Evolutionary conservation across 768 basidiomycete species (phyloP), one percentile per base, ranked within the genome.

Genomic region (Rhodotorula babjevae): DNA sequence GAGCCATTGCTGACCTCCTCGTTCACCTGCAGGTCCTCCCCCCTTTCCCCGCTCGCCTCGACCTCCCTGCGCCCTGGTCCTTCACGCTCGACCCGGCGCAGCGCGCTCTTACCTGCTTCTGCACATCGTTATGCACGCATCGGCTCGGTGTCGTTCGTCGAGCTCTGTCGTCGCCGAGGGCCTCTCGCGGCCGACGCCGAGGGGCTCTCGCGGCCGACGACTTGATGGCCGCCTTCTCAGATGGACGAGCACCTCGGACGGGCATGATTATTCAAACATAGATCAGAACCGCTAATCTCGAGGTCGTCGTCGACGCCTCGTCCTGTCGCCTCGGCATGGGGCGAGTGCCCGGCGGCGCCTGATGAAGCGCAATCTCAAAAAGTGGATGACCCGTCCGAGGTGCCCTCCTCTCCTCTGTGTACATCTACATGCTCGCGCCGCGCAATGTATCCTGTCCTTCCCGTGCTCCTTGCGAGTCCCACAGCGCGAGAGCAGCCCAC

Each of bases 221-320:
- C 44, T 46, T 11, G 44, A 15, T 18, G 14, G 44, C 44, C 18
- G 12, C 25, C 59, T 60, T 14, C 40, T 14, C 59, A 5, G 5
- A 33, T 16, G 18, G 15, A 5, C 27, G 16, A 25, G 42, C 60
- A 16, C 25, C n/a, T 47, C 61, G n/a, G 25, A 31, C 61, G 36
- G 36, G 23, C 47, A 50, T 33, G 61, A 63, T 63, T 63, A 50
- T 15, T 6, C 16, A 29, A n/a, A 50, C 25, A 9, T n/a, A 19
- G 61, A 50, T 63, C 61, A 63, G 61, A 63, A 63, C 61, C 61
- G 61, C 61, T 63, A 63, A 63, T 50, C 61, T 63, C 9, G 46
- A 63, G 49, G 44, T 25, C 15, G 60, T 36, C 31, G 56, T 23
- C 56, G 19, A 14, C 14, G 8, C 60, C 21, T 12, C n/a, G 60